Evolutionary conservation across 805 yeast genomes (phyloP).

Genomic region (Hanseniaspora pseudoguilliermondii): DNA sequence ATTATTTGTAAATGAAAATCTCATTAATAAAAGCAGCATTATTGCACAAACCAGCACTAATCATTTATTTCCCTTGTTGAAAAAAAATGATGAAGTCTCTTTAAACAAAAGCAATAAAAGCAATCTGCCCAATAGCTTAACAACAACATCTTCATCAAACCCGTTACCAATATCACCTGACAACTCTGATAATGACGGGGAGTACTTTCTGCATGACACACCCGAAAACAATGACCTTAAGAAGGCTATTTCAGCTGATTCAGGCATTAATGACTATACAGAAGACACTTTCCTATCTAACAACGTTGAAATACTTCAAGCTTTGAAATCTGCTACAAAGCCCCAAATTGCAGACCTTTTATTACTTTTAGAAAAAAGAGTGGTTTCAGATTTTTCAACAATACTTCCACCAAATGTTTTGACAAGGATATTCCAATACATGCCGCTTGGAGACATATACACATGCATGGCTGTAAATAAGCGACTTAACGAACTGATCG

Average conservation of each 20-base stretch:
- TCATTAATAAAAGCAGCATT: not conserved
- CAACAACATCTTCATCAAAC: constrained; percentile 12
- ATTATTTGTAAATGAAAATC: constrained; percentile 2
- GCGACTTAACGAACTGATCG: constrained; percentile 56
- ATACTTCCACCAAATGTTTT: constrained; percentile 66
- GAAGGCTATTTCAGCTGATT: not conserved
- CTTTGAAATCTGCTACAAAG: constrained; percentile 27
- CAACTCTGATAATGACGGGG: not conserved
- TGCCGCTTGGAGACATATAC: constrained; percentile 53
- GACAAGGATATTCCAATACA: constrained; percentile 45
- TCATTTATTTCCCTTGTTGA: not conserved
- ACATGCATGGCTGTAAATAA: constrained; percentile 52
- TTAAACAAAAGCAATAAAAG: not conserved
- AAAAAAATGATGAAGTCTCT: not conserved
- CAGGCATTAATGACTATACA: no score
- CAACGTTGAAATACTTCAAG: not conserved
- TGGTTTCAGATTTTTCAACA: constrained; percentile 62
- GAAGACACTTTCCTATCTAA: not conserved
- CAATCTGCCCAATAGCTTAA: not conserved
- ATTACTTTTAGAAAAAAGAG: constrained; percentile 37
- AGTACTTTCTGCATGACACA: constrained; percentile 15
- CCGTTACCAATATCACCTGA: constrained; percentile 19
- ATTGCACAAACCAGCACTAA: constrained; percentile 5
- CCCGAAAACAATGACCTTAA: constrained; percentile 23
- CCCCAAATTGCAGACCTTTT: constrained; percentile 49